A percentile compares a stretch with the other conserved stretches of the same genome.
Evolutionary conservation across 768 basidiomycete species (phyloP).

Genomic region (Pholiota molesta): DNA sequence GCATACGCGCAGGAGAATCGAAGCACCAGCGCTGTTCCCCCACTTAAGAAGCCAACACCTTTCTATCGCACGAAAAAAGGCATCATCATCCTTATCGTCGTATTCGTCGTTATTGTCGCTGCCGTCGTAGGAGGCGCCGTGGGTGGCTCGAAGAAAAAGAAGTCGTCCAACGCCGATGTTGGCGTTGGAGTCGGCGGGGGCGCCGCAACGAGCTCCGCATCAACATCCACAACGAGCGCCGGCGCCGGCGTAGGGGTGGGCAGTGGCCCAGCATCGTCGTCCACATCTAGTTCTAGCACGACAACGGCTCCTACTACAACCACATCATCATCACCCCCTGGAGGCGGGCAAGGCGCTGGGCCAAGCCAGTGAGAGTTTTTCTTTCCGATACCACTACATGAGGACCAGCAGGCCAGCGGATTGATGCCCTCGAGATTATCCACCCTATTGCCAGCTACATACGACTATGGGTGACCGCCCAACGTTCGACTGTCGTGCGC

Average conservation of each 20-base stretch:
- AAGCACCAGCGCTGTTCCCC: constrained; percentile 1
- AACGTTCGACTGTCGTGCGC: not conserved
- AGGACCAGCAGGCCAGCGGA: too few relatives aligned
- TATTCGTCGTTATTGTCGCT: constrained; percentile 47
- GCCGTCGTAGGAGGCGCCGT: constrained; percentile 62
- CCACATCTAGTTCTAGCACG: not conserved
- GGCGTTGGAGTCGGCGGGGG: not conserved
- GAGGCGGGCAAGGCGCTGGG: not conserved
- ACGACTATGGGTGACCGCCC: not conserved
- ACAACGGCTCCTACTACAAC: not conserved
- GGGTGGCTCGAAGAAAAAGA: constrained; percentile 44
- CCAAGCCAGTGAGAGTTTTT: too few relatives aligned
- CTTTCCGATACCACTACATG: too few relatives aligned
- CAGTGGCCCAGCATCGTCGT: too few relatives aligned
- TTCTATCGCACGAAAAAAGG: constrained; percentile 52
- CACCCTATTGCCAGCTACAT: not conserved
- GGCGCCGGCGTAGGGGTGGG: not conserved
- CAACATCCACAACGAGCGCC: too few relatives aligned
- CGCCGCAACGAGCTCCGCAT: not conserved
- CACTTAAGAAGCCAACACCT: constrained; percentile 13
- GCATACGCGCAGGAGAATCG: not conserved
- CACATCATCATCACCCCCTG: not conserved
- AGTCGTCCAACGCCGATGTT: not conserved
- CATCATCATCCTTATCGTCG: constrained; percentile 39
- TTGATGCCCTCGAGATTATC: not conserved